Base-by-base conservation (phyloP, 73 alveolate genomes). In the Symbiodinium natans region DNA sequence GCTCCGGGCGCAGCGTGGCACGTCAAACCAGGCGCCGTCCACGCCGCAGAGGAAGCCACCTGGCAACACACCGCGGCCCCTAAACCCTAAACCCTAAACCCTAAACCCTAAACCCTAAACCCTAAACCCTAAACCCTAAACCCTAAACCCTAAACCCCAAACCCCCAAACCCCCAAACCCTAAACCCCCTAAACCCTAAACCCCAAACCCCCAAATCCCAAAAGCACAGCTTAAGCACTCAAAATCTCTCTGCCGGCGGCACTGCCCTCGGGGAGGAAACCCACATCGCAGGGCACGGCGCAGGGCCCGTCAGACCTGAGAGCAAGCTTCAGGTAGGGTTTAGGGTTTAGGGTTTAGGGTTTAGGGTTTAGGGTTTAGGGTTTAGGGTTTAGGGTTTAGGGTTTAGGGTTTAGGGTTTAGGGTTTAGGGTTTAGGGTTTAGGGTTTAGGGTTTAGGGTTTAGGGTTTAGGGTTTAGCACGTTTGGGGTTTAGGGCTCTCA, bases 261-360 rank as follows among this genome's bases (percentile, higher is more conserved):
- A n/a, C 95, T n/a, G 17, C 95, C 95, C 83, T 89, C 95, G 1
- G 95, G 95, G 6, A 89, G 74, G 86, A 89, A 89, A 52, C 95
- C 95, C 95, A 68, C 86, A 11, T 89, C 95, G 31, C 95, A 89
- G 23, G 95, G 95, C 43, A 89, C 95, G 8, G 82, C 85, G 82
- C 95, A 89, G 36, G 95, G 95, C 31, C 34, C 71, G 23, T 89
- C 95, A 1, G 95, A 89, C 95, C 95, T 89, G 46, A 36, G 88
- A 42, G 63, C 17, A 17, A 34, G 40, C 29, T 33, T 63, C 36
- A 36, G 23, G 23, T 4, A 52, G 23, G 71, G 71, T 15, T 13
- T 52, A 15, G 71, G 71, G 23, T 13, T 6, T 52, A 29, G 71
- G 71, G 6, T 52, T 52, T n/a, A n/a, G 71, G 71, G 56, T 11